Base-by-base conservation (phyloP, 495 filamentous ascomycete genomes). In the Pyrenula aspistea region DNA sequence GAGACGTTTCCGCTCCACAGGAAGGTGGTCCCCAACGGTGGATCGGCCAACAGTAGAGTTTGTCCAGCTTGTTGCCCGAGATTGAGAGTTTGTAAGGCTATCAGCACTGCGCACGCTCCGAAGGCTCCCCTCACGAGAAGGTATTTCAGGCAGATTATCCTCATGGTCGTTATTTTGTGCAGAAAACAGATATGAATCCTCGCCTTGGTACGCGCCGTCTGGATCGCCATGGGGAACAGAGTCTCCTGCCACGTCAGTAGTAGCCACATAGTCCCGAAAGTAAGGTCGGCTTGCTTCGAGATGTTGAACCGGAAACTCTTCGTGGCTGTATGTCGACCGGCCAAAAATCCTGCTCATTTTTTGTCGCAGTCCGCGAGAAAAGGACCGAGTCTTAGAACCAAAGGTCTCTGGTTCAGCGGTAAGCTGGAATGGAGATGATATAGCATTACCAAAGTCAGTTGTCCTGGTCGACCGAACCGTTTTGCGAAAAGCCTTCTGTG, bases 21-120 rank as follows among this genome's bases (percentile, higher is more conserved):
- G 51, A 11, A 53, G 51, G 24, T 59, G 71, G 15, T 65, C 62
- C 2, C 70, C 65, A 2, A 67, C 63, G 22, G 75, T 66, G 2
- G 78, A 80, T 54, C 77, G 77, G 56, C 72, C 69, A n/a, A 64
- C 68, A 0, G 76, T 81, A 1, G 81, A 91, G 61, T 84, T 77
- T 2, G 79, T 77, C 88, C 87, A 90, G 64, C 88, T 92, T 12
- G 85, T 90, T 47, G 90, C 78, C 15, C 85, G 76, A 55, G 87
- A 89, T 53, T 71, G 78, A 19, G 80, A 78, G 22, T 81, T 78
- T 22, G 70, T 75, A 10, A 76, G 55, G 59, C 67, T 80, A 54
- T 65, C 67, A 24, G 70, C 75, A 61, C 77, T 84, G 57, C 65
- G 67, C 8, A 72, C 62, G 53, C 75, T 81, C 42, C 76, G 72